Conservation (phyloP, 192 early-diverging fungal species). For the Backusella tarrabulga region DNA sequence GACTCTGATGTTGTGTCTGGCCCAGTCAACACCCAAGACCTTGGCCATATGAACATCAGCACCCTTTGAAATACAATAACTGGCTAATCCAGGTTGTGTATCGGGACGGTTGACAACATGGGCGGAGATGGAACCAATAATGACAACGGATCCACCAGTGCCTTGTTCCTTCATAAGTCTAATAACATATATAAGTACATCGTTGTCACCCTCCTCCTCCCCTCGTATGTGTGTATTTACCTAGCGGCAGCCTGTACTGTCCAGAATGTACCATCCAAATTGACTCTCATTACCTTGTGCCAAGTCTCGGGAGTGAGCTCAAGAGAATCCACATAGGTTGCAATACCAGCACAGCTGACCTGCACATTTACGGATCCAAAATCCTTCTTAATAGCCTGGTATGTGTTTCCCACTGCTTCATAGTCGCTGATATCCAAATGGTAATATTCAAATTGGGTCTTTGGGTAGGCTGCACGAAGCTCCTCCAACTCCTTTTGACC, state of each 20-base stretch:
- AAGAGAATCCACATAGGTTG: slow-evolving; percentile 10
- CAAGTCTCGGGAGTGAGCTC: slow-evolving; percentile 18
- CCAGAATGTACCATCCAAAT: slow-evolving; percentile 27
- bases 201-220: no score
- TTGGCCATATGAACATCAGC: slow-evolving; percentile 40
- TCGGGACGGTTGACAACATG: slow-evolving; percentile 28
- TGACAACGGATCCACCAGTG: slow-evolving; percentile 26
- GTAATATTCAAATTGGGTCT: slow-evolving; percentile 10
- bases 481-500: slow-evolving; percentile 8
- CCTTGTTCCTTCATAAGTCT: slow-evolving; percentile 4
- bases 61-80: slow-evolving; percentile 39
- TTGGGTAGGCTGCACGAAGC: background rate
- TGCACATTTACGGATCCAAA: slow-evolving; percentile 18
- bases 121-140: slow-evolving; percentile 36
- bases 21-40: slow-evolving; percentile 37
- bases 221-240: background rate
- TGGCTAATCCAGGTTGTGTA: slow-evolving; percentile 27
- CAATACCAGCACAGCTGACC: slow-evolving; percentile 24
- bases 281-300: slow-evolving; percentile 24
- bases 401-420: background rate
- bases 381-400: slow-evolving; percentile 1
- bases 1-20: slow-evolving; percentile 27
- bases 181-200: background rate
- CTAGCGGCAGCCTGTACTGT: slow-evolving; percentile 27
- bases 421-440: slow-evolving; percentile 20